Evolutionary conservation across 2,329 filamentous ascomycete species (phyloP).

Genomic region (Bertia moriformis): DNA sequence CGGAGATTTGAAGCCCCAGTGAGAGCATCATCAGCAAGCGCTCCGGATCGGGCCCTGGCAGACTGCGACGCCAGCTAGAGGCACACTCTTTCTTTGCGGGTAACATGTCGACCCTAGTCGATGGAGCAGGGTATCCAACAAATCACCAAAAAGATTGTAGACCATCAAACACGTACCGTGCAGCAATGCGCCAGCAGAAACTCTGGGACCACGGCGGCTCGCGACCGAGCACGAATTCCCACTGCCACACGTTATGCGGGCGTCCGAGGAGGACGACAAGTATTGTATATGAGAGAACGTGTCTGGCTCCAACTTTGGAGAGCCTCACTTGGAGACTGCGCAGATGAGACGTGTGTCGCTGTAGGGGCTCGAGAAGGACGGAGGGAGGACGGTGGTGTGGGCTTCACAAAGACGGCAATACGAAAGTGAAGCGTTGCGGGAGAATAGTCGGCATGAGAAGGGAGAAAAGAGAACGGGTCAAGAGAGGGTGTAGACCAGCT

Average conservation of each 20-base stretch:
- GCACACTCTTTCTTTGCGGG: too few species aligned
- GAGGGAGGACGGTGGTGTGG: slow-evolving; percentile 8
- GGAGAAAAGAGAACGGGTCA: slow-evolving; percentile 4
- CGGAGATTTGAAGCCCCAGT: slow-evolving; percentile 1
- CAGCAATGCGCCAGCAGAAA: not conserved
- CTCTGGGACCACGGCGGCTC: not conserved
- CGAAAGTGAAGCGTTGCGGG: slow-evolving; percentile 14
- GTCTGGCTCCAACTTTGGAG: too few species aligned
- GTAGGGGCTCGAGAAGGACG: not conserved
- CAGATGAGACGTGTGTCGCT: not conserved
- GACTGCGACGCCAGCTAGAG: too few species aligned
- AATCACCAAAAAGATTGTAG: too few species aligned
- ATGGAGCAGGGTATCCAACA: too few species aligned
- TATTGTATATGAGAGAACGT: too few species aligned
- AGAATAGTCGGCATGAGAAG: slow-evolving; percentile 14
- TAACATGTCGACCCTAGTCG: too few species aligned
- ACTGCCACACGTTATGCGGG: not conserved
- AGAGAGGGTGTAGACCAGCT: slow-evolving; percentile 5
- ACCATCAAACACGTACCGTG: not conserved
- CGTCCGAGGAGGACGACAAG: too few species aligned
- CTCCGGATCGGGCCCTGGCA: too few species aligned
- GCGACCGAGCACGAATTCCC: not conserved
- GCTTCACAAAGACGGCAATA: slow-evolving; percentile 16
- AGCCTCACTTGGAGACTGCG: too few species aligned
- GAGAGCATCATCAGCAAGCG: too few species aligned